Evolutionary conservation across 306 rosid genomes (phyloP), one percentile per base, ranked within the genome.

Genomic region (Vigna nakashimae): DNA sequence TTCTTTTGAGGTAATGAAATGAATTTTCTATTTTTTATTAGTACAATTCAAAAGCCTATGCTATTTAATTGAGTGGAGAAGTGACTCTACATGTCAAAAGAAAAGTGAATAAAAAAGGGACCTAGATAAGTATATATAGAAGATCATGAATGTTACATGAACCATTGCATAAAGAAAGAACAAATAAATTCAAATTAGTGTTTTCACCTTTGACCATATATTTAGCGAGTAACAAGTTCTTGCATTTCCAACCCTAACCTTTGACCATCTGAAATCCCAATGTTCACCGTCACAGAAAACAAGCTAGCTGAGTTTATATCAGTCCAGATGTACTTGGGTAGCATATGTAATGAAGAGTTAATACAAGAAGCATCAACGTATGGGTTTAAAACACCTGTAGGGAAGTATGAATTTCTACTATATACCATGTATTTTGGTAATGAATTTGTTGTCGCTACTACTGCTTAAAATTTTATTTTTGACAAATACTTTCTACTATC

Each of bases 1-100:
- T 45, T 16, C 5, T 63, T 32, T 32, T 24, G 16, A 42, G 56
- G 24, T 8, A 71, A 22, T 6, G 3, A 73, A 42, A 24, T 57
- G n/a, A 73, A 20, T 20, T 56, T 53, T 52, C 52, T 55, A 53
- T 72, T 36, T 17, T 73, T 73, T 72, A 53, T 12, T 65, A 72
- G 65, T 53, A 3, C 8, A 53, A 55, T 4, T 38, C 11, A 53
- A 7, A 72, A 24, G 18, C 40, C 65, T 53, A 26, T 18, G 22
- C 36, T 18, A 53, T 14, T 45, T 12, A 45, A 45, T 45, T 12
- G 50, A 11, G 50, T 45, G 15, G 49, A 70, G 32, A 30, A n/a
- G n/a, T 51, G 63, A 9, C 62, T 4, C 32, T 49, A 9, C n/a
- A 43, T 11, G 49, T 43, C 11, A 43, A 43, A 43, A 12, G 50